Base-by-base conservation (phyloP, 768 basidiomycete species). In the Auricularia cornea region DNA sequence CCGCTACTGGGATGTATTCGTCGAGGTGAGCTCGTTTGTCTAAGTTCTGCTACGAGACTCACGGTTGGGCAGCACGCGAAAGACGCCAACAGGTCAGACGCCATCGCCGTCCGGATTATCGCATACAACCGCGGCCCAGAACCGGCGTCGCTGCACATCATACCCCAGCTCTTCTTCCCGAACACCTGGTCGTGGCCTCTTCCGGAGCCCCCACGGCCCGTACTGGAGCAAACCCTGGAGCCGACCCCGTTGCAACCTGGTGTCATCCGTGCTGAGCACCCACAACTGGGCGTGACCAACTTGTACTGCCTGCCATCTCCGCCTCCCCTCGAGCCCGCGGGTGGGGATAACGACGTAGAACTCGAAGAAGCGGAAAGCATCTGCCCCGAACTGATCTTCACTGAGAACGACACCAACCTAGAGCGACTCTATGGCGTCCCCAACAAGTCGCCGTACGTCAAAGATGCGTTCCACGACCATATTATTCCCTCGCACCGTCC, bases 391-490 rank as follows among this genome's bases (percentile, higher is more conserved):
- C 78, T 99, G 38, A 74, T 98, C 20, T 99, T 99, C 74, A 95
- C 94, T 16, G 96, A 98, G 70, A 99, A 98, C 74, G 92, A 98
- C 72, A 97, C 96, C 65, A 99, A 99, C 80, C 96, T 89, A 73
- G 81, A 82, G 71, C 84, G 97, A 61, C 80, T 99, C 29, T 99
- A 98, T 72, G 89, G 88, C 26, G 94, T 91, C 6, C 79, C 86
- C 67, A 99, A 99, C 77, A 79, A 83, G 60, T 86, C 87, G 0
- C 81, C 83, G 2, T 94, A 87, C 70, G 90, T 91, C 70, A 99
- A 99, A 77, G 97, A 99, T 71, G 95, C 90, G 12, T 99, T 99
- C 80, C 96, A 99, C 70, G 95, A 99, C 74, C 92, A 98, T 73
- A 92, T 99, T 73, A 88, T 99, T 67, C 86, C 86, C 1, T 81